Evolutionary conservation across 306 rosid species (phyloP), one percentile per base, ranked within the genome.

Genomic region (Echinosophora koreensis): DNA sequence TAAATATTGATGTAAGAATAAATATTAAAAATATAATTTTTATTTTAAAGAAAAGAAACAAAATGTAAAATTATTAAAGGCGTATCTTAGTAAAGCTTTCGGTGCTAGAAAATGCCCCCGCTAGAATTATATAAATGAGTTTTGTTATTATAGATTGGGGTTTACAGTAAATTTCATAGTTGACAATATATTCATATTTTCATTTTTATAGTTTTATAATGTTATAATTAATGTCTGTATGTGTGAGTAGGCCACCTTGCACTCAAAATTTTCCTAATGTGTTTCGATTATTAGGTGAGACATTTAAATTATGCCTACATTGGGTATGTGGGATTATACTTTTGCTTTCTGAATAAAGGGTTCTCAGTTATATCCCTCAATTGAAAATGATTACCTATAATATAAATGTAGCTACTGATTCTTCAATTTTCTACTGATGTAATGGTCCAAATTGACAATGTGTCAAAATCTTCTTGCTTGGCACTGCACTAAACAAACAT

Each of bases 401-500:
- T 49, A 52, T 52, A 52, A 52, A 16, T 0, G 9, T 47, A 34
- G 12, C 44, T 22, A 46, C 51, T 28, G 5, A 65, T 30, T 44
- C 39, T 68, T 57, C 61, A 32, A 12, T 67, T 46, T 58, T 22
- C 15, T n/a, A 27, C 10, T 12, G 14, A 6, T 8, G 22, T 46
- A 69, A 67, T 59, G 66, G 27, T 60, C 27, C 50, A 37, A 71
- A 62, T 28, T 35, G 71, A 18, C 5, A 46, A 46, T 3, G 15
- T 11, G 51, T 10, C 51, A 46, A 46, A 46, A 11, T 12, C 15
- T 13, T 4, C 51, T 44, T 12, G 51, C 51, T 10, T 79, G 32
- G 37, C 46, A 51, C 50, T 62, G 8, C 9, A 61, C 16, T 60
- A 6, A 79, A 34, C 65, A 52, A 76, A 39, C 35, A 13, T 74